Conservation (phyloP, 192 early-diverging fungal genomes). For the Coemansia sp. region DNA sequence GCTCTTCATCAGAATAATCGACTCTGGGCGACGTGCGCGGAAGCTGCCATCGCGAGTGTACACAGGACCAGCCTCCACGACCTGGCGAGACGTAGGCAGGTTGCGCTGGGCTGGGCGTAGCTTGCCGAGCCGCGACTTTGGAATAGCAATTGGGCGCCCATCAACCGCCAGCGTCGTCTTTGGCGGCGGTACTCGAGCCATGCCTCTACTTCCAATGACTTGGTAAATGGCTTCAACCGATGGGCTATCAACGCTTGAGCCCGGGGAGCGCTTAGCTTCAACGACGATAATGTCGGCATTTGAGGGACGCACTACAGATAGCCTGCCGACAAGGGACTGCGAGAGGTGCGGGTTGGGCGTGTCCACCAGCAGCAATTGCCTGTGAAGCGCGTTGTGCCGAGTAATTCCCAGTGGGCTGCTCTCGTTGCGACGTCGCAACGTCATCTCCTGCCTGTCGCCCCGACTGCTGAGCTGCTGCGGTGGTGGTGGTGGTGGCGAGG, state of each 20-base stretch:
- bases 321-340: slow-evolving; percentile 17
- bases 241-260: background rate
- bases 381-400: slow-evolving; percentile 15
- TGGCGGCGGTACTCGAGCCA: background rate
- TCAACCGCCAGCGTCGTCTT: background rate
- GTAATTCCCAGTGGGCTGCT: slow-evolving; percentile 20
- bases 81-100: slow-evolving; percentile 38
- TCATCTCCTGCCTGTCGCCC: background rate
- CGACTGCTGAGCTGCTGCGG: background rate
- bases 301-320: slow-evolving; percentile 25
- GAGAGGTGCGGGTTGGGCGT: slow-evolving; percentile 11
- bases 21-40: slow-evolving; percentile 22
- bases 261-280: background rate
- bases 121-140: slow-evolving; percentile 33
- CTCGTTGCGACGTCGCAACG: background rate
- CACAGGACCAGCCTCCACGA: slow-evolving; percentile 14
- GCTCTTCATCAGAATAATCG: slow-evolving; percentile 9
- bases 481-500: too few species aligned
- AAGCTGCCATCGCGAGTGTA: slow-evolving; percentile 17
- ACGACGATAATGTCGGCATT: slow-evolving; percentile 26
- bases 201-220: slow-evolving; percentile 10
- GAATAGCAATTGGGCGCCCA: slow-evolving; percentile 28
- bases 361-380: slow-evolving; percentile 30
- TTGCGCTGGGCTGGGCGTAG: slow-evolving; percentile 38
- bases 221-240: slow-evolving; percentile 36